These are phyloP conservation scores for Colletotrichum sidae DNA, from an alignment of 2,329 filamentous ascomycete genomes.

Conservation along the genomic window DNA sequence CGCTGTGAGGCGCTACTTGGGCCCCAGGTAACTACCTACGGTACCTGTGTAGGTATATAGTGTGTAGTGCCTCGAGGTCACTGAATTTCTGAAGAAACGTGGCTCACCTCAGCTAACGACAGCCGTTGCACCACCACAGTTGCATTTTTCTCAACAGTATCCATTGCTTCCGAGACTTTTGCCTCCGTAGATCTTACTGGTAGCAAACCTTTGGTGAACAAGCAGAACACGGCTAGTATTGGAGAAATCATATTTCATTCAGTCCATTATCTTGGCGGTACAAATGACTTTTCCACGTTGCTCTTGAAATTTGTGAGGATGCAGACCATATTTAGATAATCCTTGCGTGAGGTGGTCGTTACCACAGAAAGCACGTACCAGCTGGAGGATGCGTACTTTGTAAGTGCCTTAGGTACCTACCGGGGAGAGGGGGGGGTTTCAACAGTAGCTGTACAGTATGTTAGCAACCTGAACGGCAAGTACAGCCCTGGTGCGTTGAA, in stretches of 20 bases:
- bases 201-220: constrained; percentile 4
- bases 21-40: too few species aligned
- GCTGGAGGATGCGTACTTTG: too few species aligned
- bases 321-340: too few species aligned
- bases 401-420: too few species aligned
- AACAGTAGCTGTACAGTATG: too few species aligned
- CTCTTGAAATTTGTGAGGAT: not conserved
- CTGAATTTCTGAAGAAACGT: constrained; percentile 21
- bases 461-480: too few species aligned
- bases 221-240: not conserved
- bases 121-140: constrained; percentile 22
- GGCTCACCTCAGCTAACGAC: constrained; percentile 17
- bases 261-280: constrained; percentile 9
- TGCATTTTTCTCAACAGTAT: constrained; percentile 20
- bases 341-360: too few species aligned
- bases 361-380: too few species aligned
- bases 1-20: too few species aligned
- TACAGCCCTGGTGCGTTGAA: too few species aligned
- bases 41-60: constrained; percentile 4
- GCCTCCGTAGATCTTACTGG: not conserved
- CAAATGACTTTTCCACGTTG: not conserved
- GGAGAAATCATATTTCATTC: constrained; percentile 3
- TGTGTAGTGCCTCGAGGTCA: constrained; percentile 5
- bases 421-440: too few species aligned
- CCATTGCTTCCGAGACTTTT: constrained; percentile 20